A percentile compares a stretch with the other conserved stretches of the same genome.
phyloP scores from a whole-genome alignment of 495 filamentous ascomycete species.

The Parathielavia appendiculata region DNA sequence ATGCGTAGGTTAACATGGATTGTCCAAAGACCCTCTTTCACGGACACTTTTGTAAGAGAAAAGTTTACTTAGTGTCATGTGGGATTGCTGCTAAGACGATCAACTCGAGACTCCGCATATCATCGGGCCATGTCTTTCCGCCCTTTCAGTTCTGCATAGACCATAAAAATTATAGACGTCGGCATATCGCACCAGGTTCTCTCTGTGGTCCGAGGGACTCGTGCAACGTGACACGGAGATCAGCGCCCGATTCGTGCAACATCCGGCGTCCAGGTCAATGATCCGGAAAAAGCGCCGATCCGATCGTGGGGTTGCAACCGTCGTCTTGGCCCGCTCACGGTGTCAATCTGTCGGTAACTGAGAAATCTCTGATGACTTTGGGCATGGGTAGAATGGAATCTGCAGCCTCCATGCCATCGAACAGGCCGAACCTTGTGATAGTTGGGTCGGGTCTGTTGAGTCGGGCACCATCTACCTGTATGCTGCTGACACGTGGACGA shows the following conservation, averaged over 20 bases:
- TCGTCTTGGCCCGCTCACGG: not conserved
- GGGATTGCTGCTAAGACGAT: no score
- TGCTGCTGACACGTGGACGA: no score
- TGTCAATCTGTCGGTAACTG: conserved; percentile 1
- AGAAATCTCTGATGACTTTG: conserved; percentile 1
- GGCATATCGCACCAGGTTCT: not conserved
- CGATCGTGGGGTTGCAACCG: not conserved
- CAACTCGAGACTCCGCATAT: no score
- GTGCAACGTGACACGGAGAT: not conserved
- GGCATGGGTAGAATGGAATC: not conserved
- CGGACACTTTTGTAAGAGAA: no score
- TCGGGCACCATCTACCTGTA: no score
- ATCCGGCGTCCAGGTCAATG: not conserved
- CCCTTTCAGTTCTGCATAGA: no score
- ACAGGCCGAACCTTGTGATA: no score
- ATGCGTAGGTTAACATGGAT: not conserved
- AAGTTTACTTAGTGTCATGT: no score
- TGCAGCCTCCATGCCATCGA: not conserved
- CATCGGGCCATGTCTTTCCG: no score
- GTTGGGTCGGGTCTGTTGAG: no score
- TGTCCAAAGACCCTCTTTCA: no score
- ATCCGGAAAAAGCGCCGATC: not conserved
- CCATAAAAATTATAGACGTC: not conserved
- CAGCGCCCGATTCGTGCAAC: not conserved
- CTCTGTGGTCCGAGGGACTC: not conserved